Base-by-base conservation (phyloP, 768 basidiomycete species). In the Tylopilus felleus region DNA sequence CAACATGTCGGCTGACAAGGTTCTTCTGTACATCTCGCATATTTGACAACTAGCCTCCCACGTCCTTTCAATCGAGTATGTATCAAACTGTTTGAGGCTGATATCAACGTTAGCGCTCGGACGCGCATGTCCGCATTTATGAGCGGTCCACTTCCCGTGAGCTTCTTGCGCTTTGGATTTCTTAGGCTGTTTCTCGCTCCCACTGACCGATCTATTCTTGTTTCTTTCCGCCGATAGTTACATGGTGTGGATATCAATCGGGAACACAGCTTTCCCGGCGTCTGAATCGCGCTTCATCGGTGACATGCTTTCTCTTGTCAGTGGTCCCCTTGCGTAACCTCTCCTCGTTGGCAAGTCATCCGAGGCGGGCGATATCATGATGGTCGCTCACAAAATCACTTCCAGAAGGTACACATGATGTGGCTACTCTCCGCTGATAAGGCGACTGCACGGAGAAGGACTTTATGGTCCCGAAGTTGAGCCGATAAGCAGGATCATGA, bases 251-350 rank as follows among this genome's bases (percentile, higher is more conserved):
- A 28, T 17, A n/a, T 12, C 35, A 10, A 13, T 9, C 21, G 21
- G 16, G n/a, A n/a, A n/a, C n/a, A 40, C 10, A 40, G 21, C 17
- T 21, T 21, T 78, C 58, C 49, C 57, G 25, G 65, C 70, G 41
- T 58, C n/a, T n/a, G n/a, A n/a, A n/a, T n/a, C 33, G 27, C 16
- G 16, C 35, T 38, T 23, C 17, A n/a, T 3, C 27, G 19, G 10
- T 36, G 25, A 19, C 22, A 17, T 35, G 8, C 17, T 9, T 12
- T 2, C 13, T 5, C 22, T 36, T 8, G 17, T 53, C 46, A 27
- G 39, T 14, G 16, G 25, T 14, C 27, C 13, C 9, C 21, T 46
- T 28, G 49, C 27, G 25, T 36, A 41, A 17, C 17, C n/a, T 19
- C 29, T 29, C 19, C 21, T 47, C 31, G 5, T n/a, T 38, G n/a